Evolutionary conservation across 2,329 filamentous ascomycete genomes (phyloP).

Genomic region (Dactylellina haptotyla): DNA sequence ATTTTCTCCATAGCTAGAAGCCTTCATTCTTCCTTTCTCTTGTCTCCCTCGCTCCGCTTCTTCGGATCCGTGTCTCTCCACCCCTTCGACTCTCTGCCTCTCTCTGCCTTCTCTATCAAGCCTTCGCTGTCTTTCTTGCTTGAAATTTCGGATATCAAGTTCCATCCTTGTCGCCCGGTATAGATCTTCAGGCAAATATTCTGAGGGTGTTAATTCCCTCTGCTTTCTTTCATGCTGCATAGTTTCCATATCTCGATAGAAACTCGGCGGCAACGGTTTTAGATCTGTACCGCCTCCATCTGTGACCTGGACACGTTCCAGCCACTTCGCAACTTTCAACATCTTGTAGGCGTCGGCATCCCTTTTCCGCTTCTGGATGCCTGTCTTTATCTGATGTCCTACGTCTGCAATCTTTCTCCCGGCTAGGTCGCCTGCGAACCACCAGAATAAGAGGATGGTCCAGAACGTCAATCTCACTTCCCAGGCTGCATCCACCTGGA

Average conservation of each 20-base stretch:
- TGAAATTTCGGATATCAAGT: background rate
- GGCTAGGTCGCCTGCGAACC: background rate
- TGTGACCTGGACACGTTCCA: background rate
- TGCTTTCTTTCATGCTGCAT: background rate
- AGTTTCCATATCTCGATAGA: background rate
- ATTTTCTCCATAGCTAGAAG: too few species aligned
- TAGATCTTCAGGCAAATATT: slow-evolving; percentile 5
- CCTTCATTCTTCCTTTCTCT: background rate
- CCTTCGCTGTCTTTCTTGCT: background rate
- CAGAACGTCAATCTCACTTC: background rate
- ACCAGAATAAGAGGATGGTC: background rate
- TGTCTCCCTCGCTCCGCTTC: background rate
- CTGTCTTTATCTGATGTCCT: background rate
- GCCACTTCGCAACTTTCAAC: background rate
- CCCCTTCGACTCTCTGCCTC: background rate
- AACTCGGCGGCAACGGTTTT: background rate
- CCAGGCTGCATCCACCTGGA: background rate
- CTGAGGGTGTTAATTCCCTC: slow-evolving; percentile 1
- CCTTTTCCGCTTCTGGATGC: background rate
- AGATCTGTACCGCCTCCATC: background rate
- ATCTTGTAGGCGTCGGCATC: background rate
- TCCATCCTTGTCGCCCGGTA: background rate
- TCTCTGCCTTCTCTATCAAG: background rate
- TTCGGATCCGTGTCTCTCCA: too few species aligned
- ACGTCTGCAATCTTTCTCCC: background rate